Conservation (phyloP, 2,329 filamentous ascomycete species). For the Sporothrix mexicana region DNA sequence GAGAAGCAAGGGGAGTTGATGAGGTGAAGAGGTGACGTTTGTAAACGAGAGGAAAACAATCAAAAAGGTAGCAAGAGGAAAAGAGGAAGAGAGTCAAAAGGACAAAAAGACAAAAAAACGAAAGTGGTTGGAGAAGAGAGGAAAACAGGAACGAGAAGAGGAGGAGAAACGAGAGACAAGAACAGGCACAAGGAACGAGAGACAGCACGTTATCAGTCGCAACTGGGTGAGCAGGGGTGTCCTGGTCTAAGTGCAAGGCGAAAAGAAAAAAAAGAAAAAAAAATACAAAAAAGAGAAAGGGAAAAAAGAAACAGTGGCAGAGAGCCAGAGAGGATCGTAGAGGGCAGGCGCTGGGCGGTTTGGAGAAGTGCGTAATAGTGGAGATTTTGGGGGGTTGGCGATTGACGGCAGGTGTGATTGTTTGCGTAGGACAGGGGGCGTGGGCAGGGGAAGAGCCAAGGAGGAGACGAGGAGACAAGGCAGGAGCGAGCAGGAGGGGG, state of each 20-base stretch:
- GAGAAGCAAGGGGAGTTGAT: neutral
- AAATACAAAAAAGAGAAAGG: slow-evolving; percentile 9
- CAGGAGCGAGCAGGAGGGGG: slow-evolving; percentile 23
- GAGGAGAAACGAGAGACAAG: slow-evolving; percentile 15
- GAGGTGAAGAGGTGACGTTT: neutral
- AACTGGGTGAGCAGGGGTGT: neutral
- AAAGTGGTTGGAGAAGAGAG: slow-evolving; percentile 7
- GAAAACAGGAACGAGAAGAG: neutral
- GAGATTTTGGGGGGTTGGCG: slow-evolving; percentile 6
- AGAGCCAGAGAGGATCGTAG: neutral
- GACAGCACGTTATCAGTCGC: slow-evolving; percentile 26
- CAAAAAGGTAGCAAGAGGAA: neutral
- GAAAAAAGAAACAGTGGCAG: neutral
- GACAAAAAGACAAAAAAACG: slow-evolving; percentile 8
- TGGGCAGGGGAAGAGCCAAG: neutral
- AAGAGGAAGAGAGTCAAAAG: neutral
- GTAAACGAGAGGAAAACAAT: neutral
- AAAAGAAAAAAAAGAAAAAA: slow-evolving; percentile 20
- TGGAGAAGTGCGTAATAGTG: slow-evolving; percentile 28
- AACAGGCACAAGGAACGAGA: neutral
- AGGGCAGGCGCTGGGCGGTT: neutral
- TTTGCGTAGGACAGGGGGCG: slow-evolving; percentile 25
- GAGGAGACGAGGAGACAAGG: neutral
- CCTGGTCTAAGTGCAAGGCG: slow-evolving; percentile 19
- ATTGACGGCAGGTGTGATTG: neutral